These are phyloP conservation scores for Xylogone sp. DNA, from an alignment of 2,329 filamentous ascomycete genomes.

Conservation along the genomic window DNA sequence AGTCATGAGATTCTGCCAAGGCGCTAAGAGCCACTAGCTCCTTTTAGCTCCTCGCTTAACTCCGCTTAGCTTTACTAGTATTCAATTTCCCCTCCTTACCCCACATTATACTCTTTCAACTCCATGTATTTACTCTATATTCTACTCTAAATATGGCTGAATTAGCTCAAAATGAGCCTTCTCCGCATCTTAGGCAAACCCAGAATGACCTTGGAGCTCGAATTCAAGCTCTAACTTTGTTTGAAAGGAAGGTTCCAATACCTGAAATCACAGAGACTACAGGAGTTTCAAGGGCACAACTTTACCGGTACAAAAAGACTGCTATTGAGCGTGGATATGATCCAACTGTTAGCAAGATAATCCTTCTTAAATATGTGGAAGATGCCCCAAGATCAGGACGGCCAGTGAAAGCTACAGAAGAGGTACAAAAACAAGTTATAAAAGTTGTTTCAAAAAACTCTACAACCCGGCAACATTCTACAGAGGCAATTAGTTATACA, in stretches of 20 bases:
- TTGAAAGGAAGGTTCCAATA: neutral
- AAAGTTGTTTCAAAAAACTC: constrained; percentile 1
- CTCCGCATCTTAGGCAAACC: neutral
- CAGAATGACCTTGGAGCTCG: constrained; percentile 1
- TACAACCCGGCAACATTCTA: neutral
- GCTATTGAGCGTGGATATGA: neutral
- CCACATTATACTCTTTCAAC: neutral
- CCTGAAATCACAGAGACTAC: neutral
- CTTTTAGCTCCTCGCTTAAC: no score
- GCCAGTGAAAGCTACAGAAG: neutral
- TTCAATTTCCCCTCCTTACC: neutral
- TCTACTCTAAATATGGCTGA: neutral
- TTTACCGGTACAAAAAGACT: neutral
- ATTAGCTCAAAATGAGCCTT: neutral
- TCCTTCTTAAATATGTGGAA: constrained; percentile 1
- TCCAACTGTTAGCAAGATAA: neutral
- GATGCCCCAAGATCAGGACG: neutral
- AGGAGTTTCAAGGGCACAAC: neutral
- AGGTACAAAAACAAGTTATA: constrained; percentile 2
- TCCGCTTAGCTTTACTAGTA: no score
- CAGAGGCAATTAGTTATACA: neutral
- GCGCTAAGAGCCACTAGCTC: neutral
- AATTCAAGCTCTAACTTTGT: constrained; percentile 1
- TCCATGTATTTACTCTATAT: neutral
- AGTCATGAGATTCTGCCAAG: neutral